A percentile compares a stretch with the other conserved stretches of the same genome.
Evolutionary conservation across 2,329 filamentous ascomycete species (phyloP).

Genomic region (Sordariomycetes sp.): DNA sequence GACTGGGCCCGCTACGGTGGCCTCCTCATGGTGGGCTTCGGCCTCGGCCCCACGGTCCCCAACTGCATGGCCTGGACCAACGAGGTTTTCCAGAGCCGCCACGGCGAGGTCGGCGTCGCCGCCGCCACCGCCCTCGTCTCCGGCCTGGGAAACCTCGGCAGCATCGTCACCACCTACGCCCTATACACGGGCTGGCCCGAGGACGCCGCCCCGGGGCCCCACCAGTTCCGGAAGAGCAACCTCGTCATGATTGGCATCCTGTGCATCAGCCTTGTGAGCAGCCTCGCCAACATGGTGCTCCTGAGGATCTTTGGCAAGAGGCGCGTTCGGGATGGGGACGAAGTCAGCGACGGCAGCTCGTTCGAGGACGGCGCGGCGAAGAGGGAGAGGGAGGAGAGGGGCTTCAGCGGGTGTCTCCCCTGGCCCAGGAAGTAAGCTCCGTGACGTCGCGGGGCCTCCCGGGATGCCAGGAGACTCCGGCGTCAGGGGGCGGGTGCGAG

Average conservation of each 20-base stretch:
- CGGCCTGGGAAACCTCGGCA: conserved; percentile 75
- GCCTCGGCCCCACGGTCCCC: conserved; percentile 78
- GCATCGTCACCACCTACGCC: conserved; percentile 78
- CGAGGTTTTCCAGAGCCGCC: conserved; percentile 78
- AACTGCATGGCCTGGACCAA: conserved; percentile 92
- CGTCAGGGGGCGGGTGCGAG: not conserved
- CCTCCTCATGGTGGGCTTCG: conserved; percentile 81
- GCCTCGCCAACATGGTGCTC: conserved; percentile 53
- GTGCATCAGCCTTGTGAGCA: conserved; percentile 61
- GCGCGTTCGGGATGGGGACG: conserved; percentile 30
- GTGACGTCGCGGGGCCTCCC: not conserved
- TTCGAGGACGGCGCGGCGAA: conserved; percentile 48
- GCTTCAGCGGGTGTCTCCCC: conserved; percentile 32
- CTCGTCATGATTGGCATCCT: conserved; percentile 81
- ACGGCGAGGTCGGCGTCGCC: conserved; percentile 83
- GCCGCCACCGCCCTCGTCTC: conserved; percentile 77
- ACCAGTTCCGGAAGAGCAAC: conserved; percentile 72
- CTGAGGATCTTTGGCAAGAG: conserved; percentile 45
- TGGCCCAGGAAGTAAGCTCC: conserved; percentile 14
- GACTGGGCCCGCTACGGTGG: conserved; percentile 81
- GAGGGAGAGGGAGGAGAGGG: conserved; percentile 42
- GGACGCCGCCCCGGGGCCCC: conserved; percentile 53
- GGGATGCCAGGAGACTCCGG: not conserved
- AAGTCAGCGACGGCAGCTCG: conserved; percentile 20
- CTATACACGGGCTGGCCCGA: conserved; percentile 77